Evolutionary conservation across 306 rosid species (phyloP).

Genomic region (Trifolium dubium): DNA sequence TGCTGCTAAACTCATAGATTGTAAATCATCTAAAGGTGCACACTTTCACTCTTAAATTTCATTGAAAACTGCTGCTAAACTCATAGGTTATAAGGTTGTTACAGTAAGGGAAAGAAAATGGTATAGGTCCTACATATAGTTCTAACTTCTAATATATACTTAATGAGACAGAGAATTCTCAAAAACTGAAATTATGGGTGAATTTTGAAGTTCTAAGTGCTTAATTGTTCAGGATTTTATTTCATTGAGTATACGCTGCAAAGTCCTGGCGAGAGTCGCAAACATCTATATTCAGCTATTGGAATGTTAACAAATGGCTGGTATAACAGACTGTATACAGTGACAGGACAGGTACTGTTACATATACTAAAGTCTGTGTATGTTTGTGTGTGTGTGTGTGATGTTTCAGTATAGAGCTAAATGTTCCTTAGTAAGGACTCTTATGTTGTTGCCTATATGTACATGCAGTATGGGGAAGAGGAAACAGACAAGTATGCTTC

Average conservation of each 20-base stretch:
- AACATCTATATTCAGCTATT: conserved; percentile 72
- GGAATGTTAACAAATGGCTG: conserved; percentile 94
- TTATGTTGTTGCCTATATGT: conserved; percentile 31
- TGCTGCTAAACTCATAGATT: conserved; percentile 74
- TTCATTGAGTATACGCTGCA: conserved; percentile 79
- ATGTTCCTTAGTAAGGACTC: conserved; percentile 1
- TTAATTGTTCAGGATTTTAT: conserved; percentile 66
- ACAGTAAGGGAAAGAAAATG: background rate
- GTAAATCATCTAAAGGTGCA: conserved; percentile 71
- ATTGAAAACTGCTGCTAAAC: background rate
- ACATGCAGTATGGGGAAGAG: conserved; percentile 71
- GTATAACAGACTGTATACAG: conserved; percentile 85
- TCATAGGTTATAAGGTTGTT: background rate
- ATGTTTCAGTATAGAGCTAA: conserved; percentile 18
- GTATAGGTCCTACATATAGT: background rate
- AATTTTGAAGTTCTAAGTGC: background rate
- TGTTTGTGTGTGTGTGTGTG: background rate
- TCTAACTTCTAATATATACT: background rate
- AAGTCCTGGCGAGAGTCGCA: conserved; percentile 78
- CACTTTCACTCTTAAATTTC: conserved; percentile 1
- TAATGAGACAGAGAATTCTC: background rate
- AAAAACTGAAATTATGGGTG: background rate
- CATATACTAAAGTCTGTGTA: background rate
- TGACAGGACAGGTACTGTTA: conserved; percentile 82
- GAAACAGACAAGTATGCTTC: conserved; percentile 68